phyloP scores from a whole-genome alignment of 495 filamentous ascomycete species.

The Ramalina peruviana region DNA sequence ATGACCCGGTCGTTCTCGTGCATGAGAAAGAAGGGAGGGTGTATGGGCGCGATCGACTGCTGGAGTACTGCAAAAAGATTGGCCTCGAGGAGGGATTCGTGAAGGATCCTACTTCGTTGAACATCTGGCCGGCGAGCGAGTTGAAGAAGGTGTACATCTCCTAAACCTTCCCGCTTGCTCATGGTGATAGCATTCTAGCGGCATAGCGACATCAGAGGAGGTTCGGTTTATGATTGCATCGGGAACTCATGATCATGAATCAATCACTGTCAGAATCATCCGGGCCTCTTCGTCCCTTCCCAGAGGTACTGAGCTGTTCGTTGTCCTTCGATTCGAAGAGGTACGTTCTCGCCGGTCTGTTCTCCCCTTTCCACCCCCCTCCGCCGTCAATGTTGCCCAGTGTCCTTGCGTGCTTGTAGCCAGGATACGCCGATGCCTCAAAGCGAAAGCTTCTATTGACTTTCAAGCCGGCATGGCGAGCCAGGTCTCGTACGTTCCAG shows the following conservation, averaged over 20 bases:
- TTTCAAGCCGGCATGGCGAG: conserved; percentile 58
- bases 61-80: conserved; percentile 62
- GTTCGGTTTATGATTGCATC: too few relatives aligned
- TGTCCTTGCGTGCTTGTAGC: conserved; percentile 79
- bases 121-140: conserved; percentile 42
- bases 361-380: conserved; percentile 65
- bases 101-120: conserved; percentile 69
- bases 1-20: conserved; percentile 71
- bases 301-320: conserved; percentile 7
- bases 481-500: conserved; percentile 86
- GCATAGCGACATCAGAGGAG: not conserved
- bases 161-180: conserved; percentile 1
- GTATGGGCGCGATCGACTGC: conserved; percentile 62
- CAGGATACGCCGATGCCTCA: conserved; percentile 57
- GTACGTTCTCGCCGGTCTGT: conserved; percentile 60
- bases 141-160: conserved; percentile 87
- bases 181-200: not conserved
- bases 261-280: conserved; percentile 29
- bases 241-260: not conserved
- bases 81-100: conserved; percentile 49
- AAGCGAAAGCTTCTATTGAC: conserved; percentile 71
- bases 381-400: conserved; percentile 57
- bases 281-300: conserved; percentile 28
- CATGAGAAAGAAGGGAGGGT: conserved; percentile 50
- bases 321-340: conserved; percentile 56